phyloP scores from a whole-genome alignment of 139 green algal genomes.

The Micromonas commoda region DNA sequence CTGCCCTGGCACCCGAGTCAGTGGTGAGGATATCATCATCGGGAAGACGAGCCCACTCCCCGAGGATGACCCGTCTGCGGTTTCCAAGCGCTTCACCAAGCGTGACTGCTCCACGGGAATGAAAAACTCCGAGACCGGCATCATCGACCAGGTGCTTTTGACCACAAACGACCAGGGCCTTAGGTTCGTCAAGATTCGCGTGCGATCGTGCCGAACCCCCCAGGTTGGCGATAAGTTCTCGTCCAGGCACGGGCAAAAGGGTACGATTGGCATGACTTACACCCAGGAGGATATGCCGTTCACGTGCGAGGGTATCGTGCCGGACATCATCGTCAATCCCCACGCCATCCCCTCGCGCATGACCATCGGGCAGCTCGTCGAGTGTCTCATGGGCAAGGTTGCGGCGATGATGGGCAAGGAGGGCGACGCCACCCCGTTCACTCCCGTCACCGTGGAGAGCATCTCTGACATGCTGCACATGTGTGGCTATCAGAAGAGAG shows the following conservation, averaged over 20 bases:
- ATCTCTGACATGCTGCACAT: slow-evolving; percentile 79
- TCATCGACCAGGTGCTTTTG: slow-evolving; percentile 66
- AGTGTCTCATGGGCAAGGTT: slow-evolving; percentile 95
- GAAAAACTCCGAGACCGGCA: slow-evolving; percentile 52
- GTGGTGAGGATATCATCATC: slow-evolving; percentile 72
- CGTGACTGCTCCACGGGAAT: slow-evolving; percentile 41
- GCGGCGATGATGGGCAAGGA: slow-evolving; percentile 75
- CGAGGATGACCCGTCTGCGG: slow-evolving; percentile 28
- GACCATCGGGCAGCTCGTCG: slow-evolving; percentile 98
- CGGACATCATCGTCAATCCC: slow-evolving; percentile 98
- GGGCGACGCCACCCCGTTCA: slow-evolving; percentile 98
- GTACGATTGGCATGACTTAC: slow-evolving; percentile 96
- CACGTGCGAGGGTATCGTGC: slow-evolving; percentile 75
- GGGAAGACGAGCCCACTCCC: slow-evolving; percentile 69
- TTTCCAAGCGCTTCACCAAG: slow-evolving; percentile 42
- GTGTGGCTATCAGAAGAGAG: slow-evolving; percentile 73
- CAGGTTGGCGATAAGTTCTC: slow-evolving; percentile 99
- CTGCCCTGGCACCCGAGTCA: slow-evolving; percentile 44
- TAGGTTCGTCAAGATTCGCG: slow-evolving; percentile 91
- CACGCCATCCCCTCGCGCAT: slow-evolving; percentile 98
- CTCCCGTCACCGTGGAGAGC: slow-evolving; percentile 90
- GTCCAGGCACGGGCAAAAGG: slow-evolving; percentile 93
- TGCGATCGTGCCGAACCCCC: slow-evolving; percentile 88
- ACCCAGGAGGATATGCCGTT: slow-evolving; percentile 61
- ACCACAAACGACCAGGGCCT: slow-evolving; percentile 82